Evolutionary conservation across 768 basidiomycete genomes (phyloP).

Genomic region (Cyclocybe aegerita): DNA sequence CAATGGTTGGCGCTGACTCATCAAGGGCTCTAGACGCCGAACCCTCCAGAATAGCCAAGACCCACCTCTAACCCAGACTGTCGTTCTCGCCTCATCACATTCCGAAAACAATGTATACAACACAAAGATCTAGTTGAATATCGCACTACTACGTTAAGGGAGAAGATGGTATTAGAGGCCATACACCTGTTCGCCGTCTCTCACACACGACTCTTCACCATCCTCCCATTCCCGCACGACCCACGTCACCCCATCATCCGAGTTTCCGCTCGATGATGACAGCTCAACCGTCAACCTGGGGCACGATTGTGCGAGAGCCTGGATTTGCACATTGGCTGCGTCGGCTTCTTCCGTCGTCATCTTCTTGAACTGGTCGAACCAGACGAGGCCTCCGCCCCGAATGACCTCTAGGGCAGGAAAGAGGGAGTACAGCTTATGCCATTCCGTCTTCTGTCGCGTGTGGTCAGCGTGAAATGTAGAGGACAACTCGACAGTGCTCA

Average conservation of each 20-base stretch:
- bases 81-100: no score
- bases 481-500: background rate
- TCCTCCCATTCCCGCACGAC: slow-evolving; percentile 3
- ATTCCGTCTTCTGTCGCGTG: background rate
- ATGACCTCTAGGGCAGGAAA: background rate
- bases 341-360: background rate
- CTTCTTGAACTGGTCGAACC: background rate
- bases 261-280: background rate
- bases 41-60: no score
- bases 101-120: no score
- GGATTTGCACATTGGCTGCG: background rate
- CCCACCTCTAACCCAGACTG: no score
- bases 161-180: no score
- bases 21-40: no score
- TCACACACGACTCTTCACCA: background rate
- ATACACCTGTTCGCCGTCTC: no score
- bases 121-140: no score
- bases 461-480: background rate
- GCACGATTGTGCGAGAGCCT: background rate
- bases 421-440: background rate
- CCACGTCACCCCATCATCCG: background rate
- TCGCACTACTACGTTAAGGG: no score
- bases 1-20: background rate
- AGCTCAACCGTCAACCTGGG: background rate
- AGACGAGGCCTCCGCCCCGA: background rate